Evolutionary conservation across 495 filamentous ascomycete species (phyloP).

Genomic region (Penicillium egyptiacum): DNA sequence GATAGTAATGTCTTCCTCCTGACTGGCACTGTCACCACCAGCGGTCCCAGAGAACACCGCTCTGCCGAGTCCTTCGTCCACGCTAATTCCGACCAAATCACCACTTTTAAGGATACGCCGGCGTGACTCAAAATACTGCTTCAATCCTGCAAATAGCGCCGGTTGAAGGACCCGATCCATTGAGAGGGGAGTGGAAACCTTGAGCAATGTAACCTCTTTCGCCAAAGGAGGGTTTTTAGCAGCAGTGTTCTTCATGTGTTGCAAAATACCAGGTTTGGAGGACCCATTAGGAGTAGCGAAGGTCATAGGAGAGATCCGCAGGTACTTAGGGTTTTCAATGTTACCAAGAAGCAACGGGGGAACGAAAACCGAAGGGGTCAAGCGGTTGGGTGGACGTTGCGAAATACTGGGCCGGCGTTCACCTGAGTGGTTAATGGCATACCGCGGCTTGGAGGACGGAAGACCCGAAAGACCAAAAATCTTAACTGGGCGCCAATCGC

Average conservation of each 20-base stretch:
- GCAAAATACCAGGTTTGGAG: constrained; percentile 38
- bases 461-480: constrained; percentile 84
- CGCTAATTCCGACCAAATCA: constrained; percentile 80
- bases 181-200: constrained; percentile 83
- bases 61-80: constrained; percentile 78
- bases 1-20: constrained; percentile 62
- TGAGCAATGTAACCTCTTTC: constrained; percentile 86
- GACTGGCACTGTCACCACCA: constrained; percentile 54
- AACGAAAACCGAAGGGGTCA: constrained; percentile 66
- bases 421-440: constrained; percentile 49
- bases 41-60: constrained; percentile 64
- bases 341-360: constrained; percentile 87
- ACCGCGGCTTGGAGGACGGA: constrained; percentile 48
- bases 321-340: constrained; percentile 70
- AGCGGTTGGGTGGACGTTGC: constrained; percentile 37
- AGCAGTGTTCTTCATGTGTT: constrained; percentile 51
- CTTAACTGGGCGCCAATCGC: constrained; percentile 73
- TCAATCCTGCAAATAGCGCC: constrained; percentile 77
- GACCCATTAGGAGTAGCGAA: constrained; percentile 38
- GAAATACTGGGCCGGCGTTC: constrained; percentile 56
- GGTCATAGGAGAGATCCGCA: constrained; percentile 66
- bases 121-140: constrained; percentile 79
- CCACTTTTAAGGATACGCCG: constrained; percentile 77
- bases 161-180: constrained; percentile 82
- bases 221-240: constrained; percentile 74